Evolutionary conservation across 306 rosid genomes (phyloP), one percentile per base, ranked within the genome.

Genomic region (Abrus pulchellus): DNA sequence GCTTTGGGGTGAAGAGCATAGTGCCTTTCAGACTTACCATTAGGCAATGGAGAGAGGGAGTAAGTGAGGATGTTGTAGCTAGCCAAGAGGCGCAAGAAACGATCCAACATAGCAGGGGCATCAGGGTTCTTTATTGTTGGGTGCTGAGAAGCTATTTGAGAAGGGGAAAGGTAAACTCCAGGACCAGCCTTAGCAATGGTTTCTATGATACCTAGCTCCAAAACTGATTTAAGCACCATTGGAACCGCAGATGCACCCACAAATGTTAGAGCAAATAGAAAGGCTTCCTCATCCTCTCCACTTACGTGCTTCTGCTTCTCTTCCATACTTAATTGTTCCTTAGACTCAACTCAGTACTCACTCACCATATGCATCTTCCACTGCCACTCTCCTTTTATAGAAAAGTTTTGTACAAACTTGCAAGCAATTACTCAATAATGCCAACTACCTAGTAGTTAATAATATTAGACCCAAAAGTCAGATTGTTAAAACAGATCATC

Each of bases 81-180:
- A 8, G 95, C 92, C 64, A 94, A 73, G 3, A 94, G 91, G 3
- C 93, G 87, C 59, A 94, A 11, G 28, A 94, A 87, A 5, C 98
- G 90, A 76, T 92, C 95, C 7, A 94, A 83, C 81, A 88, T 57
- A 33, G 84, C 84, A 0, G 90, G 74, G 2, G 97, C 97, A 11
- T 86, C 88, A 0, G 94, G 91, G 76, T 94, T 94, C 4, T 8
- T 79, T 27, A 77, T 77, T 11, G 88, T 77, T 0, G 95, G 90
- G 1, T 90, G 81, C 79, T 90, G 86, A 11, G 92, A 74, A 41
- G n/a, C 74, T 4, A 73, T 80, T 0, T 45, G 3, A 7, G 59
- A 47, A 56, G 80, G 1, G 2, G 80, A 81, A 44, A 81, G 75
- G 28, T 43, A n/a, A 0, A 80, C 41, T 44, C 34, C 49, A n/a